Evolutionary conservation across 2,329 filamentous ascomycete genomes (phyloP).

Genomic region (Gyromitra esculenta): DNA sequence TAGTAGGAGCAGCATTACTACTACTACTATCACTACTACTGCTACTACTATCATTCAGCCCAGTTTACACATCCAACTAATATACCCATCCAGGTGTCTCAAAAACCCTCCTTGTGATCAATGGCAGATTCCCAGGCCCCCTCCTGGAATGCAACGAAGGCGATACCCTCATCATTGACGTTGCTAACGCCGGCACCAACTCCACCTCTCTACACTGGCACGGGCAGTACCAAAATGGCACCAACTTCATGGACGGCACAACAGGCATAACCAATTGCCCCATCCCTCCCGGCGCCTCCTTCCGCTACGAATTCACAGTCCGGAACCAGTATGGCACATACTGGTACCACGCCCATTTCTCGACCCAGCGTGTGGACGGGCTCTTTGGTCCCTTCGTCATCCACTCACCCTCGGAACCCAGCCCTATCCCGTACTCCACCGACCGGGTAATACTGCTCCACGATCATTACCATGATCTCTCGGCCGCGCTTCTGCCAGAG

Average conservation of each 20-base stretch:
- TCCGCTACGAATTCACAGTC: constrained; percentile 76
- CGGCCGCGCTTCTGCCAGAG: constrained; percentile 65
- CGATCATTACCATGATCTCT: constrained; percentile 75
- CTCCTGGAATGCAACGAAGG: constrained; percentile 77
- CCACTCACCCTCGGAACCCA: constrained; percentile 68
- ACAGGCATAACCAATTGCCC: constrained; percentile 74
- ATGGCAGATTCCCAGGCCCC: constrained; percentile 78
- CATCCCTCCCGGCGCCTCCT: constrained; percentile 70
- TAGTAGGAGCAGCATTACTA: too few species aligned
- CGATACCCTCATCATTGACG: constrained; percentile 74
- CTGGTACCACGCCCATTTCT: constrained; percentile 74
- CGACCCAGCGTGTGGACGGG: constrained; percentile 74
- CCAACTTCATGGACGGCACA: constrained; percentile 78
- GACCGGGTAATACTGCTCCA: constrained; percentile 75
- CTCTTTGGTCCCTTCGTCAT: constrained; percentile 74
- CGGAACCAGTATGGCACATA: constrained; percentile 65
- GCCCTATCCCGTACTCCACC: constrained; percentile 60
- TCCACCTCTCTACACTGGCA: constrained; percentile 78
- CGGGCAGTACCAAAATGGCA: constrained; percentile 79
- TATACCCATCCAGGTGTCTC: constrained; percentile 60
- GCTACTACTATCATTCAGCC: not conserved
- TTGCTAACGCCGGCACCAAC: constrained; percentile 74
- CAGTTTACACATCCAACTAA: not conserved
- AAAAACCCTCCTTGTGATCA: constrained; percentile 73
- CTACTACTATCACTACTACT: too few species aligned